Percentiles rank a stretch among this genome's conserved stretches.
Evolutionary conservation across 257 asterid genomes (phyloP).

Genomic region (Asclepias syriaca): DNA sequence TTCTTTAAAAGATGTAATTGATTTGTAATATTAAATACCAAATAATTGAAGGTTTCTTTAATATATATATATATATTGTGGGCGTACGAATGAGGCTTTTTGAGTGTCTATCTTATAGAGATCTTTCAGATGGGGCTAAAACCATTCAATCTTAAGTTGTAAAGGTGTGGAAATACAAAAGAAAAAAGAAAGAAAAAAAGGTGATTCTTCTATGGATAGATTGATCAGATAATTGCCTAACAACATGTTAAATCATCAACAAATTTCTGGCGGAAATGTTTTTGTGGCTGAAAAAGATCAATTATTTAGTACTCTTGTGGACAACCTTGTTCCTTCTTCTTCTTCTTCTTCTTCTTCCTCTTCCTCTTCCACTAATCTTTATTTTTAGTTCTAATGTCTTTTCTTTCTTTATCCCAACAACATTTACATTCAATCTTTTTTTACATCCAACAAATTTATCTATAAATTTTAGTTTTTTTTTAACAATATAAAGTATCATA

Average conservation of each 20-base stretch:
- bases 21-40: no score
- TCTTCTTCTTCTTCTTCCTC: not conserved
- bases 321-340: slow-evolving; percentile 12
- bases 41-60: no score
- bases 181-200: not conserved
- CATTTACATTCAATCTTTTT: not conserved
- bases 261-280: slow-evolving; percentile 23
- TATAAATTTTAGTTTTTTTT: no score
- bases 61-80: no score
- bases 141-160: not conserved
- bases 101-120: not conserved
- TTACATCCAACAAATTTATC: no score
- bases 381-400: slow-evolving; percentile 13
- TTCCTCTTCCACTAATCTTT: not conserved
- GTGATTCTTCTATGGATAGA: slow-evolving; percentile 12
- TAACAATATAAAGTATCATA: no score
- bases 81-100: not conserved
- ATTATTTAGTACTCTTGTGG: slow-evolving; percentile 11
- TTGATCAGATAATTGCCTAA: slow-evolving; percentile 18
- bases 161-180: not conserved
- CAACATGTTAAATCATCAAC: slow-evolving; percentile 30
- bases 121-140: not conserved
- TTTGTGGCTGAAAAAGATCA: slow-evolving; percentile 17
- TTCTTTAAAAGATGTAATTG: no score
- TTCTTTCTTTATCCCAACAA: not conserved